A percentile compares a stretch with the other conserved stretches of the same genome.
Conservation (phyloP, 1,139 yeast species). For the Magnusiomyces magnusii region DNA sequence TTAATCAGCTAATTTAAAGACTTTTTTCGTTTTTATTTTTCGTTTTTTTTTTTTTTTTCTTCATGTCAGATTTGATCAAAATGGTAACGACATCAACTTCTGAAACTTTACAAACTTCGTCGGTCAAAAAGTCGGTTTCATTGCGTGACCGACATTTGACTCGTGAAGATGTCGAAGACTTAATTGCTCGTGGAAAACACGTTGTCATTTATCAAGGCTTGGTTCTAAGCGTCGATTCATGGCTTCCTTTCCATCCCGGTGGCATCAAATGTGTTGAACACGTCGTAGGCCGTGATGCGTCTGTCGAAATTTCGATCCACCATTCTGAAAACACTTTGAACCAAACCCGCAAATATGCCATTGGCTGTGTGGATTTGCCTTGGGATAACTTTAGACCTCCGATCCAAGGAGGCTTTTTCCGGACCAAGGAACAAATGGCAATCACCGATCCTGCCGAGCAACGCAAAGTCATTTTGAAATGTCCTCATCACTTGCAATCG, state of each 20-base stretch:
- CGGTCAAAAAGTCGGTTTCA: not conserved
- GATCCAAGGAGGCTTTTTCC: conserved; percentile 69
- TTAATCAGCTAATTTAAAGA: not conserved
- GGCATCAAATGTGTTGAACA: conserved; percentile 80
- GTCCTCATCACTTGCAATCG: conserved; percentile 1
- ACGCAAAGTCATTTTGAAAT: not conserved
- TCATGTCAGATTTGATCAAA: not conserved
- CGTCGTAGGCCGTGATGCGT: conserved; percentile 83
- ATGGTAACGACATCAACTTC: not conserved
- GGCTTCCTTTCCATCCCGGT: conserved; percentile 79
- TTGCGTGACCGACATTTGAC: not conserved
- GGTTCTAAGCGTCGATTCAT: conserved; percentile 58
- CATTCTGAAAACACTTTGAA: conserved; percentile 54
- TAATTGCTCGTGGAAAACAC: conserved; percentile 60
- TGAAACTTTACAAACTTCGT: not conserved
- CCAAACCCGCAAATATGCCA: conserved; percentile 46
- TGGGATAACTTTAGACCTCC: conserved; percentile 84
- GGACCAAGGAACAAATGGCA: conserved; percentile 24
- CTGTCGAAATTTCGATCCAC: conserved; percentile 80
- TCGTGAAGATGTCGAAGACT: conserved; percentile 37
- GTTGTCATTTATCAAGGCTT: conserved; percentile 56
- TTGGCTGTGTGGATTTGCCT: conserved; percentile 48
- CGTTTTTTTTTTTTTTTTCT: too few species aligned
- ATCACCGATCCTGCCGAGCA: conserved; percentile 3
- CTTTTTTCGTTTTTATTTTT: not conserved